phyloP scores from a whole-genome alignment of 768 basidiomycete species.

The Pleurotus tuoliensis region DNA sequence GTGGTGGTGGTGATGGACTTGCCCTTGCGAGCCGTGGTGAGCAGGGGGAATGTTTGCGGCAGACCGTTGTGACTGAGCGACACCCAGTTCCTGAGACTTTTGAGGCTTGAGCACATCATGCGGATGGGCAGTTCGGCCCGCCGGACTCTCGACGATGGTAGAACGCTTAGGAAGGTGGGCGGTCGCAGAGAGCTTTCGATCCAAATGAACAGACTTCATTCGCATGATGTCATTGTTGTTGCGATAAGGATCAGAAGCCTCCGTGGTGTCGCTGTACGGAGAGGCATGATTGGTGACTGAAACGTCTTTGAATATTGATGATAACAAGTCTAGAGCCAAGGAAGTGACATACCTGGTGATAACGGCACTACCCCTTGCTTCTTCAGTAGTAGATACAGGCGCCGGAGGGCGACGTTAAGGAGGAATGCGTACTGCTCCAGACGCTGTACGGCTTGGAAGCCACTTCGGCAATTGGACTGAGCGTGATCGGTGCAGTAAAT shows the following conservation, averaged over 20 bases:
- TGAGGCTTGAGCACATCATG: conserved; percentile 52
- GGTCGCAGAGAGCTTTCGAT: conserved; percentile 93
- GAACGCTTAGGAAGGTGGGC: conserved; percentile 90
- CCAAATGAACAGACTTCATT: conserved; percentile 91
- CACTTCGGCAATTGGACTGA: conserved; percentile 58
- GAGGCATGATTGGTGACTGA: conserved; percentile 25
- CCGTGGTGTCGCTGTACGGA: conserved; percentile 33
- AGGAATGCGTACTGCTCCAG: conserved; percentile 98
- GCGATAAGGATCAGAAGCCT: conserved; percentile 68
- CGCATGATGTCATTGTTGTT: conserved; percentile 89
- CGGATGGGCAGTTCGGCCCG: conserved; percentile 80
- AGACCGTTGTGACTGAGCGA: conserved; percentile 30
- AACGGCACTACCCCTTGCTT: conserved; percentile 88
- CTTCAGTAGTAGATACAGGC: conserved; percentile 83
- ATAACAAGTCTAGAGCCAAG: conserved; percentile 5
- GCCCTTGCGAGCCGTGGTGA: conserved; percentile 24
- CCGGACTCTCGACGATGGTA: conserved; percentile 92
- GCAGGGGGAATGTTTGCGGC: conserved; percentile 22
- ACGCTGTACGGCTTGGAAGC: conserved; percentile 90
- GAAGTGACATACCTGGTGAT: conserved; percentile 54
- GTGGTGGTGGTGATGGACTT: conserved; percentile 26
- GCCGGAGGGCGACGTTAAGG: conserved; percentile 89
- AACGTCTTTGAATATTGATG: conserved; percentile 10
- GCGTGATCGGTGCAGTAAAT: conserved; percentile 80
- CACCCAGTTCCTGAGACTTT: conserved; percentile 38